Evolutionary conservation across 495 filamentous ascomycete genomes (phyloP).

Genomic region (Aspergillus heteromorphus): DNA sequence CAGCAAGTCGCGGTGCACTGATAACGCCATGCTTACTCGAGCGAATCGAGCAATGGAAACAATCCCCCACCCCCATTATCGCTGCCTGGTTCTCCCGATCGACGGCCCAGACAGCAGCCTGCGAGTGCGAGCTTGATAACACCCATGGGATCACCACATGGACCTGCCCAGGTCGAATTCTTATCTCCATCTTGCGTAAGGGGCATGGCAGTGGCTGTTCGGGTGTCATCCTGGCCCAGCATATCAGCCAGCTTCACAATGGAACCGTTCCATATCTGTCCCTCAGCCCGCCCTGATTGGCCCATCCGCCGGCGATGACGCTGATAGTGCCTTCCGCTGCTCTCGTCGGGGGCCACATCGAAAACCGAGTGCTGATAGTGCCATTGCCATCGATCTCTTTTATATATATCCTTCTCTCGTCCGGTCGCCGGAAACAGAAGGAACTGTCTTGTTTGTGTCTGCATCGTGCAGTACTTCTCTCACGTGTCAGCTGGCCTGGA

Average conservation of each 20-base stretch:
- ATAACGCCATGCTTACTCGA: constrained; percentile 26
- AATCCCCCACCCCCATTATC: not conserved
- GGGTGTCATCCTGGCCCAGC: not conserved
- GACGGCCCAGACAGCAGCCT: too few species aligned
- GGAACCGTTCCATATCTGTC: not conserved
- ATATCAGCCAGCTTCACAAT: not conserved
- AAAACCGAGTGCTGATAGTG: too few species aligned
- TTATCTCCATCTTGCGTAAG: constrained; percentile 11
- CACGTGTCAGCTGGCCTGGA: not conserved
- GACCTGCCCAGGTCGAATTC: constrained; percentile 9
- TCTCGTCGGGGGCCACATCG: not conserved
- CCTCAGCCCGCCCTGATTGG: not conserved
- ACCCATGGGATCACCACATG: too few species aligned
- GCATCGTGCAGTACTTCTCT: not conserved
- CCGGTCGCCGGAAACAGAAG: not conserved
- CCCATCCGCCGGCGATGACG: not conserved
- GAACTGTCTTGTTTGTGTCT: too few species aligned
- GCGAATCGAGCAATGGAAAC: constrained; percentile 18
- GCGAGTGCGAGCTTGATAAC: too few species aligned
- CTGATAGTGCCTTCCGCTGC: not conserved
- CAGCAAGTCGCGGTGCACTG: constrained; percentile 11
- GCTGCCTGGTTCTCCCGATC: not conserved
- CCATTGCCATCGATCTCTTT: not conserved
- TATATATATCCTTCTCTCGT: not conserved
- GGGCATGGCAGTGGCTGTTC: not conserved